Conservation (phyloP, 2,329 filamentous ascomycete species). For the Talaromyces amestolkiae region DNA sequence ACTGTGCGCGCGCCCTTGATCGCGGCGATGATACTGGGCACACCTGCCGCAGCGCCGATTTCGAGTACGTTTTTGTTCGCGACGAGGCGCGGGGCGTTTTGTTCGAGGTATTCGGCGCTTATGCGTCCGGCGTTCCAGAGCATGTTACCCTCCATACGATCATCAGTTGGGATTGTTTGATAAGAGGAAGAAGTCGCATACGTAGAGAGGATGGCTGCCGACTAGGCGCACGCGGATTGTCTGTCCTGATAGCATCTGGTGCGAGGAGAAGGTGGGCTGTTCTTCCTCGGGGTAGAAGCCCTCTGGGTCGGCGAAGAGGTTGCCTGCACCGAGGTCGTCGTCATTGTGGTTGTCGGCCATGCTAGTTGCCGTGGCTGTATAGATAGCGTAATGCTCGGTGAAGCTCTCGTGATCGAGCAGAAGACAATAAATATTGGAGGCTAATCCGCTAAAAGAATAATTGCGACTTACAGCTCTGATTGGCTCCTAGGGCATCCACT, state of each 20-base stretch:
- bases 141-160: conserved; percentile 64
- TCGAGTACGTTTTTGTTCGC: conserved; percentile 71
- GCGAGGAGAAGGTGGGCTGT: conserved; percentile 68
- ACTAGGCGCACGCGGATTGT: conserved; percentile 72
- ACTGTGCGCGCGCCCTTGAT: conserved; percentile 65
- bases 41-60: conserved; percentile 81
- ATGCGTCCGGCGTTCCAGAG: conserved; percentile 88
- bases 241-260: conserved; percentile 66
- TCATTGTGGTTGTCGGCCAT: conserved; percentile 28
- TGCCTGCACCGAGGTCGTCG: conserved; percentile 26
- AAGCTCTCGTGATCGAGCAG: background rate
- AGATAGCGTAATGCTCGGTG: background rate
- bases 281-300: conserved; percentile 78
- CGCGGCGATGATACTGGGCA: conserved; percentile 76
- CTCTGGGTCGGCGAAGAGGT: conserved; percentile 76
- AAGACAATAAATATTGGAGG: background rate
- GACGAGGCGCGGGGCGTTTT: conserved; percentile 60
- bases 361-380: background rate
- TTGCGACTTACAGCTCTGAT: background rate
- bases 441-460: background rate
- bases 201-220: conserved; percentile 82
- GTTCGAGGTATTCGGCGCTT: conserved; percentile 74
- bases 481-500: background rate
- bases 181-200: conserved; percentile 39
- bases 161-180: conserved; percentile 19